A percentile compares a stretch with the other conserved stretches of the same genome.
phyloP scores from a whole-genome alignment of 2,329 filamentous ascomycete genomes.

The Xylaria polymorpha region DNA sequence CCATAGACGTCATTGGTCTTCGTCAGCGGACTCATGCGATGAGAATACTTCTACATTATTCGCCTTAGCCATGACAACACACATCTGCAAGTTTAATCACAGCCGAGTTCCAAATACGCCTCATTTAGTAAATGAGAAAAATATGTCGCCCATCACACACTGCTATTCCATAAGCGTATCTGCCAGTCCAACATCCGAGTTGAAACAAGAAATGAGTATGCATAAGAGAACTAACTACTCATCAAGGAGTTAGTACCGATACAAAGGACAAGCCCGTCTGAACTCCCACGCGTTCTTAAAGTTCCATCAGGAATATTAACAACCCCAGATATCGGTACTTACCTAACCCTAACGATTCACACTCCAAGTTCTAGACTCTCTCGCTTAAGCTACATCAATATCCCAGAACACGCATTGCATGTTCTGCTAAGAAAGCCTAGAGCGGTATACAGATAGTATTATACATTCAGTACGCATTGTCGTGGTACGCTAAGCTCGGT shows the following conservation, averaged over 20 bases:
- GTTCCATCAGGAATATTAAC: background rate
- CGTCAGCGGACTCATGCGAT: background rate
- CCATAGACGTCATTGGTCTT: background rate
- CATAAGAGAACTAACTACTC: background rate
- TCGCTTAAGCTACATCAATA: background rate
- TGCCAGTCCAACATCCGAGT: background rate
- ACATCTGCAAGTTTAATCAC: background rate
- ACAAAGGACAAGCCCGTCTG: background rate
- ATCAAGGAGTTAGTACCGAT: background rate
- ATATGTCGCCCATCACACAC: background rate
- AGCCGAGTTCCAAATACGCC: background rate
- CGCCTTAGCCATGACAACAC: background rate
- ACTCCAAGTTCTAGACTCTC: conserved; percentile 19
- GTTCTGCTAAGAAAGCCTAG: background rate
- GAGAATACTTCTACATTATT: background rate
- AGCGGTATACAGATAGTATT: background rate
- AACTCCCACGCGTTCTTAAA: conserved; percentile 18
- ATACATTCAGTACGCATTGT: background rate
- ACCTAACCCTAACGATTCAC: background rate
- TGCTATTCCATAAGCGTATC: background rate
- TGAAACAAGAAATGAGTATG: background rate
- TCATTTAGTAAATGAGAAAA: background rate
- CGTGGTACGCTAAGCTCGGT: background rate
- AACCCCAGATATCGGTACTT: conserved; percentile 7
- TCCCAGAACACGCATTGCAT: background rate